Evolutionary conservation across 305 asterid species (phyloP), one percentile per base, ranked within the genome.

Genomic region (Solanum hybrid): DNA sequence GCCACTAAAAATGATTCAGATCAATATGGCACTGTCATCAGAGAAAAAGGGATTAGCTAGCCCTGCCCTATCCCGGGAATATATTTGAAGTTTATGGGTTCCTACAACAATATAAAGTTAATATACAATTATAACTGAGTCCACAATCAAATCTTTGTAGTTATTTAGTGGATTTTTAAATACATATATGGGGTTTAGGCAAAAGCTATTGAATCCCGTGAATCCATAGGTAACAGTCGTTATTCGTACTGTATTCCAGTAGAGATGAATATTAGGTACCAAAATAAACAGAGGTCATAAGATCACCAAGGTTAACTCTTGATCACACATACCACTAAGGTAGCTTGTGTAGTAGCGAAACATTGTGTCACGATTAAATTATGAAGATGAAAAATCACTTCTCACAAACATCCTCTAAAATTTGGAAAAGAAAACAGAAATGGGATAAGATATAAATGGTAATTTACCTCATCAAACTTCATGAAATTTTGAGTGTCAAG

Each of bases 401-500:
- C 64, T 85, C 36, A 36, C 87, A 42, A 40, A 35, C 35, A 46
- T 75, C 42, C 88, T 86, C 38, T 26, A 11, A 31, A 78, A 51
- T 72, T 37, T 38, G 34, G 14, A n/a, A 81, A 71, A 80, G 40
- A 51, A 40, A 77, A 71, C 81, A 88, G 35, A 69, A 66, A 29
- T 56, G 37, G 35, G 26, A 88, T 40, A 10, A 40, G 60, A 77
- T 64, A 76, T n/a, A 64, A 17, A 46, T 31, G 46, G 88, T 14
- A 56, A 85, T 73, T 78, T 91, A 94, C 98, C 98, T 95, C 98
- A 36, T 94, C 98, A 42, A 94, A 94, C 91, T 92, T 92, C 92
- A 93, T 91, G 88, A 96, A 96, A 92, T 96, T 95, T 91, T 95
- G 98, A 77, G 98, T 95, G 66, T 96, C 98, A 85, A 96, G 97